Evolutionary conservation across 169 alveolate species (phyloP).

Genomic region (Plasmodium knowlesi): DNA sequence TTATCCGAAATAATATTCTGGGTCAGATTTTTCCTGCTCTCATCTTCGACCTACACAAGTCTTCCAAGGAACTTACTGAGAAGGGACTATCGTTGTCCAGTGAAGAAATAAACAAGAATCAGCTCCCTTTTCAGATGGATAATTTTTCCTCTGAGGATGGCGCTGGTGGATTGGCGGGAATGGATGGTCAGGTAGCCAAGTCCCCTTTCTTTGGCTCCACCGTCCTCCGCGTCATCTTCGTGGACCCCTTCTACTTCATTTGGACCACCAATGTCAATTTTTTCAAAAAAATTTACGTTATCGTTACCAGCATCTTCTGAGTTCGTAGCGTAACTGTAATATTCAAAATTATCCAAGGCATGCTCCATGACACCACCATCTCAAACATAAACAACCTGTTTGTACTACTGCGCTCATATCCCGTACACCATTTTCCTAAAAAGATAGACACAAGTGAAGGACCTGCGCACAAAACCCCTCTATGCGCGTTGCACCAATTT

Average conservation of each 20-base stretch:
- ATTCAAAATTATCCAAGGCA: background rate
- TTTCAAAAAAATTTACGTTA: slow-evolving; percentile 15
- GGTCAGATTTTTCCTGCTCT: slow-evolving; percentile 36
- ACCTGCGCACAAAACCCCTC: background rate
- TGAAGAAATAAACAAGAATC: background rate
- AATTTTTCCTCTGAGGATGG: too few relatives aligned
- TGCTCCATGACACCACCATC: background rate
- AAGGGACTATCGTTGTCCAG: background rate
- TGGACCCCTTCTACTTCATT: background rate
- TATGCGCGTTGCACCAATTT: background rate
- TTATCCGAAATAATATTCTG: slow-evolving; percentile 29
- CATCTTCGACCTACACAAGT: background rate
- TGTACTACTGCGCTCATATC: background rate
- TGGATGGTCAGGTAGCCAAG: background rate
- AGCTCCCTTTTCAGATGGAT: slow-evolving; percentile 1
- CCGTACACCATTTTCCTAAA: background rate
- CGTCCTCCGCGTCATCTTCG: background rate
- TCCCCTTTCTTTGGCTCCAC: background rate
- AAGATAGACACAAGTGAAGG: background rate
- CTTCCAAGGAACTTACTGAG: background rate
- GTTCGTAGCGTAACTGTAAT: too few relatives aligned
- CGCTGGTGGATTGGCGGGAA: background rate
- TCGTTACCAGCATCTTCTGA: background rate
- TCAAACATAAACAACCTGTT: background rate
- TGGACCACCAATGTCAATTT: slow-evolving; percentile 21